Evolutionary conservation across 495 filamentous ascomycete genomes (phyloP), one percentile per base, ranked within the genome.

Genomic region (Aspergillus ellipticus): DNA sequence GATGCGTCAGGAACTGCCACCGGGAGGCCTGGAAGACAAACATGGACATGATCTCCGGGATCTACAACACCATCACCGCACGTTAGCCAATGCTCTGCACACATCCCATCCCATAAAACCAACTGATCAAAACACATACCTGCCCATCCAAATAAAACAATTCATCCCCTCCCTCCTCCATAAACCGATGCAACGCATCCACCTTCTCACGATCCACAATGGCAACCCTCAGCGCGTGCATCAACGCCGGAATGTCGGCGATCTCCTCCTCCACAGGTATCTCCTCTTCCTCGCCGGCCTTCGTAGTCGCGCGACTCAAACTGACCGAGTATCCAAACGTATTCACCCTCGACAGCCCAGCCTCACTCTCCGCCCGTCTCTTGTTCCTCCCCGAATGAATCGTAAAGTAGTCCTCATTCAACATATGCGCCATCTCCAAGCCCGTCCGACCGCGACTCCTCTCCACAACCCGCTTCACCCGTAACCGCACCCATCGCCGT

Each of bases 11-110:
- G 3, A 97, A 79, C 49, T 89, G 85, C 61, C 89, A 82, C 29
- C 92, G 83, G 0, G 92, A 96, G 17, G 86, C 82, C 70, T 97
- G 93, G 68, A 96, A 97, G 41, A 97, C 79, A 69, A 97, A 90
- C 56, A 85, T 72, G 2, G 81, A 66, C 88, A 97, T 92, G 60
- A 97, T 89, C 19, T 87, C 81, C 21, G 88, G 88, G 73, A 97
- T 92, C 74, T 76, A 33, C 6, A 39, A 13, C 21, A 16, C 6
- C 24, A 49, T 31, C 24, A 31, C 17, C 16, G 17, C 0, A 15
- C 22, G 42, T 55, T 52, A 59, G 48, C 11, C 28, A 41, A n/a
- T 21, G 26, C 29, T 6, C 33, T 17, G 8, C n/a, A 33, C 47
- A 51, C 17, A 3, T 7, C 24, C 24, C 24, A 28, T 28, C 24